Conservation (phyloP, 2,329 filamentous ascomycete species). For the Metarhizium sp. region DNA sequence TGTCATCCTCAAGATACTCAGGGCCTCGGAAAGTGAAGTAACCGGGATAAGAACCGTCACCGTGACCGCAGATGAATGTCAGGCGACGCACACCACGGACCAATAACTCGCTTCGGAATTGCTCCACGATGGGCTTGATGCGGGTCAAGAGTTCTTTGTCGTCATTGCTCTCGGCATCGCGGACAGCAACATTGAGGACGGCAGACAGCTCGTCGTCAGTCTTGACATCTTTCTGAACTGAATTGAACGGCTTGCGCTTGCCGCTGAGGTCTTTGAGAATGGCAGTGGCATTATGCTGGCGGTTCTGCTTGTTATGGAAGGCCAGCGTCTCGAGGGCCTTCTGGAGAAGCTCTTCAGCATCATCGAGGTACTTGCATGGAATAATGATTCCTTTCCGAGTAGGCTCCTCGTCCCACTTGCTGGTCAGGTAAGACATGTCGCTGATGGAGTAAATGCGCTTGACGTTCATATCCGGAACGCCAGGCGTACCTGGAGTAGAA, state of each 20-base stretch:
- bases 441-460: slow-evolving; percentile 90
- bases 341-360: slow-evolving; percentile 77
- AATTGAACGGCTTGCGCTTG: slow-evolving; percentile 49
- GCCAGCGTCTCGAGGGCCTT: slow-evolving; percentile 82
- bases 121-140: slow-evolving; percentile 65
- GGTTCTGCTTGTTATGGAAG: slow-evolving; percentile 46
- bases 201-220: slow-evolving; percentile 75
- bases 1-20: slow-evolving; percentile 79
- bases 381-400: slow-evolving; percentile 89
- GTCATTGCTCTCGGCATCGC: slow-evolving; percentile 74
- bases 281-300: slow-evolving; percentile 39
- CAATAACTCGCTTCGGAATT: slow-evolving; percentile 76
- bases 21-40: slow-evolving; percentile 99
- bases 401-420: slow-evolving; percentile 65
- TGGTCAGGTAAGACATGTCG: slow-evolving; percentile 83
- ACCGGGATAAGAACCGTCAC: slow-evolving; percentile 86
- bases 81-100: slow-evolving; percentile 76
- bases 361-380: slow-evolving; percentile 86
- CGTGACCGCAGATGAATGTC: slow-evolving; percentile 93
- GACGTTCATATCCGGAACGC: slow-evolving; percentile 48
- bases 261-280: slow-evolving; percentile 64
- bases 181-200: slow-evolving; percentile 86
- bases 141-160: slow-evolving; percentile 73
- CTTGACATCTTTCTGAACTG: slow-evolving; percentile 15
- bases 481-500: slow-evolving; percentile 73